These are phyloP conservation scores for Narthecium ossifragum DNA, from an alignment of 106 monocot genomes.

Conservation along the genomic window DNA sequence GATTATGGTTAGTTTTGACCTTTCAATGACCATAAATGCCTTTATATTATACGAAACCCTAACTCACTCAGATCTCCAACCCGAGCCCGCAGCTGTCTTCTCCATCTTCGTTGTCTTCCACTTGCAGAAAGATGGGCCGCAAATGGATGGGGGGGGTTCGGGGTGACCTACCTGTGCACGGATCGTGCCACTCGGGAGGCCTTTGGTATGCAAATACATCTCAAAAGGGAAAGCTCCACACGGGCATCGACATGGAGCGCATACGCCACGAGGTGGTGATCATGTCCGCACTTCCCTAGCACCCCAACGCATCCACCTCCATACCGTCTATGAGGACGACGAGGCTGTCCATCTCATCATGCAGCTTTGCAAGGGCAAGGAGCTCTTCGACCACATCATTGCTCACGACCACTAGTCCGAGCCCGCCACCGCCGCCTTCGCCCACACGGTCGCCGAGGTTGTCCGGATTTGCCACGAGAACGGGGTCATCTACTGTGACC, in stretches of 20 bases:
- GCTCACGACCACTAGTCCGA: constrained; percentile 40
- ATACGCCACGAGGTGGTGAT: constrained; percentile 30
- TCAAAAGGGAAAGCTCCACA: constrained; percentile 21
- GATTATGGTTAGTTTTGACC: too few relatives aligned
- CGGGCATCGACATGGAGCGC: constrained; percentile 20
- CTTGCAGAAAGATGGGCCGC: constrained; percentile 23
- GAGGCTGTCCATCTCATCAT: constrained; percentile 54
- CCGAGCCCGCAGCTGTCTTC: too few relatives aligned
- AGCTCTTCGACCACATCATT: constrained; percentile 59
- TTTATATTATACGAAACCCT: too few relatives aligned
- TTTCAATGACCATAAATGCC: too few relatives aligned
- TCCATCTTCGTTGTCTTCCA: too few relatives aligned
- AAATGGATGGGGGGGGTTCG: constrained; percentile 28
- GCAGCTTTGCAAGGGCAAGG: constrained; percentile 66
- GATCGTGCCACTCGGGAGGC: constrained; percentile 10
- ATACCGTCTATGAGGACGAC: constrained; percentile 47
- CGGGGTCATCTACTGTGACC: constrained; percentile 37
- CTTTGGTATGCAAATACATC: constrained; percentile 23
- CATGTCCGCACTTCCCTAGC: constrained; percentile 31
- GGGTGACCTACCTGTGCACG: constrained; percentile 24
- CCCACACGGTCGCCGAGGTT: constrained; percentile 43
- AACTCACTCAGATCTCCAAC: too few relatives aligned
- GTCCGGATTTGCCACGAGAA: constrained; percentile 29
- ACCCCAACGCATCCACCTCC: constrained; percentile 32
- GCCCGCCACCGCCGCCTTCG: constrained; percentile 33